Percentiles rank a stretch among this genome's conserved stretches.
These are phyloP conservation scores for Vigna radiata DNA, from an alignment of 306 rosid species.

Conservation along the genomic window DNA sequence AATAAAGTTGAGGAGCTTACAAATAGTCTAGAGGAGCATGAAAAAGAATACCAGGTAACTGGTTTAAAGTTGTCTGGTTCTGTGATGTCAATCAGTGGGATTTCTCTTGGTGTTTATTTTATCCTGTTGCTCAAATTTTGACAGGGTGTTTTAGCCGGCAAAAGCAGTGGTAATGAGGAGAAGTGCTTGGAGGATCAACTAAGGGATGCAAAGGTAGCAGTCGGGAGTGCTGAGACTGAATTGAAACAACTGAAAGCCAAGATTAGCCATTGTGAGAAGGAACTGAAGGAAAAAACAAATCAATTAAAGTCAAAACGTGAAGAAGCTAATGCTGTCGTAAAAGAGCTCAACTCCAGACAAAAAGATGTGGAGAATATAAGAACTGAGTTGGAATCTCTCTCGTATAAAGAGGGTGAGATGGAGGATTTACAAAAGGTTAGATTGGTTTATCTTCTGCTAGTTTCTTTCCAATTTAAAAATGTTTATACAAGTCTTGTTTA, in stretches of 20 bases:
- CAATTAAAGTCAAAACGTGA: constrained; percentile 82
- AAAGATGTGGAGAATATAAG: constrained; percentile 71
- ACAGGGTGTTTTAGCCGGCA: constrained; percentile 91
- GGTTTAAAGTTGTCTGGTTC: neutral
- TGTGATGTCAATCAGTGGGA: constrained; percentile 23
- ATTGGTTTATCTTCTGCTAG: constrained; percentile 39
- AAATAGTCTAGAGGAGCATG: constrained; percentile 72
- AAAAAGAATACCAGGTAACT: constrained; percentile 87
- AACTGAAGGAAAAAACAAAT: constrained; percentile 73
- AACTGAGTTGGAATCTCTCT: constrained; percentile 67
- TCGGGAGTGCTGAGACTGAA: constrained; percentile 90
- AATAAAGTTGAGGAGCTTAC: constrained; percentile 72
- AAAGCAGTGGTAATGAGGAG: constrained; percentile 91
- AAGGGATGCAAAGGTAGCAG: constrained; percentile 90
- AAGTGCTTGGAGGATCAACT: constrained; percentile 93
- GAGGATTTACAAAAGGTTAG: constrained; percentile 84
- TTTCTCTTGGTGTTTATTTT: constrained; percentile 18
- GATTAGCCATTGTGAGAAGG: constrained; percentile 84
- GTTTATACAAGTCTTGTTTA: constrained; percentile 9
- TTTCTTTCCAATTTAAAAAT: constrained; percentile 37
- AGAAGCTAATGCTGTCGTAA: constrained; percentile 86
- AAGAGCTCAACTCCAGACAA: constrained; percentile 65
- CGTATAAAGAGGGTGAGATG: constrained; percentile 84
- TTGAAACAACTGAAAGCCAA: constrained; percentile 81
- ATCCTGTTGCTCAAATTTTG: constrained; percentile 37